Conservation (phyloP, 116 monocot genomes). For the Zostera marina region DNA sequence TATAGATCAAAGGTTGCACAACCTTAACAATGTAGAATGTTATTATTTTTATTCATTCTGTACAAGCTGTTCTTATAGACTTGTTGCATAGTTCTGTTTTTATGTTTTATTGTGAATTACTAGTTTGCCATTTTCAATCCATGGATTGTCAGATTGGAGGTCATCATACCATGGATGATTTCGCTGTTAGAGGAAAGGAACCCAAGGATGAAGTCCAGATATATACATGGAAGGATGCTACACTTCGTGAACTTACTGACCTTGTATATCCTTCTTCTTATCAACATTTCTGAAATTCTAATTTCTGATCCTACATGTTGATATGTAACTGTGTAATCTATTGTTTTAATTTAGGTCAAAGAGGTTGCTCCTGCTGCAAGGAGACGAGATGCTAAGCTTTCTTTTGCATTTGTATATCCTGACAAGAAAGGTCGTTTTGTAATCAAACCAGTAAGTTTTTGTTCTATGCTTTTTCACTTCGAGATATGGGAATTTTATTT, state of each 20-base stretch:
- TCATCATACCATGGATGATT: slow-evolving; percentile 72
- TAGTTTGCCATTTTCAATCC: too few relatives aligned
- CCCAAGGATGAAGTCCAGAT: slow-evolving; percentile 99
- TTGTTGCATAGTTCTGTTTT: too few relatives aligned
- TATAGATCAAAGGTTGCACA: too few relatives aligned
- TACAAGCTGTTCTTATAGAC: too few relatives aligned
- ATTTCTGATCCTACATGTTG: too few relatives aligned
- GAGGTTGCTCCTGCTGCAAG: slow-evolving; percentile 92
- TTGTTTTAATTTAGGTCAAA: slow-evolving; percentile 88
- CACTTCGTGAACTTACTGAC: slow-evolving; percentile 85
- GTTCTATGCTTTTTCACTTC: background rate
- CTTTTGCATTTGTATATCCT: slow-evolving; percentile 96
- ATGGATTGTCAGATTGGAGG: slow-evolving; percentile 30
- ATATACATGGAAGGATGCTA: slow-evolving; percentile 98
- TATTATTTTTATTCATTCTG: too few relatives aligned
- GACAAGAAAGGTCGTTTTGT: slow-evolving; percentile 83
- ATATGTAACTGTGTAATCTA: background rate
- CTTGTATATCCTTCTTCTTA: slow-evolving; percentile 30
- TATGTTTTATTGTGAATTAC: too few relatives aligned
- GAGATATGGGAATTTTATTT: background rate
- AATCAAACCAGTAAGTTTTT: slow-evolving; percentile 43
- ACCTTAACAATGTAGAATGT: too few relatives aligned
- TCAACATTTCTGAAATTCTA: background rate
- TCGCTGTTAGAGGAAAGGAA: slow-evolving; percentile 90
- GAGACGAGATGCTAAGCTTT: slow-evolving; percentile 74